A percentile compares a stretch with the other conserved stretches of the same genome.
These are phyloP conservation scores for Yamadazyma ubonensis DNA, from an alignment of 805 yeast genomes.

Conservation along the genomic window DNA sequence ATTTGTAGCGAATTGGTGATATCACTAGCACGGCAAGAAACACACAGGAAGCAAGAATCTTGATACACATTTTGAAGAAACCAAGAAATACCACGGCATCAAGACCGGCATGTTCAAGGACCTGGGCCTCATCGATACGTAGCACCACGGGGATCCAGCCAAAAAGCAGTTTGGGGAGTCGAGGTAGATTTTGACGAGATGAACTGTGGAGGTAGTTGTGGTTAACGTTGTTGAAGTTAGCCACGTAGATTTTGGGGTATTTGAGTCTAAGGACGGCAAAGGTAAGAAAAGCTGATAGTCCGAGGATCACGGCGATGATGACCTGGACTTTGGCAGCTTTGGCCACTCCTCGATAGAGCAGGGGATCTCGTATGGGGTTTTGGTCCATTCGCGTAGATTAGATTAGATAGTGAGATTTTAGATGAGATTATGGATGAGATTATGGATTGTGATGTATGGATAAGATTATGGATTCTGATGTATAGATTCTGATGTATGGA, in stretches of 20 bases:
- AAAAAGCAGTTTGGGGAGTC: slow-evolving; percentile 59
- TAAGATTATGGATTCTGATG: too few species aligned
- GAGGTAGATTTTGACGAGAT: slow-evolving; percentile 54
- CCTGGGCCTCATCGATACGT: slow-evolving; percentile 66
- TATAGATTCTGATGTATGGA: too few species aligned
- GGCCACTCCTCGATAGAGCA: slow-evolving; percentile 20
- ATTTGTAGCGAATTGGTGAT: slow-evolving; percentile 81
- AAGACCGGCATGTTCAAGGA: slow-evolving; percentile 85
- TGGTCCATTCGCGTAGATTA: neutral
- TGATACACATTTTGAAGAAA: slow-evolving; percentile 86
- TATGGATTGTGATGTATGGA: too few species aligned
- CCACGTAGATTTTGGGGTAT: slow-evolving; percentile 83
- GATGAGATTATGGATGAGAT: neutral
- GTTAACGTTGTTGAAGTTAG: slow-evolving; percentile 58
- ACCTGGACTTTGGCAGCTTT: slow-evolving; percentile 78
- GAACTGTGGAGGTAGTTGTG: slow-evolving; percentile 41
- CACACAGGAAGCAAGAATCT: slow-evolving; percentile 61
- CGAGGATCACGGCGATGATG: slow-evolving; percentile 64
- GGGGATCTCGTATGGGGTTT: slow-evolving; percentile 16
- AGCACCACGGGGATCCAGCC: slow-evolving; percentile 79
- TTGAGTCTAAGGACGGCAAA: slow-evolving; percentile 71
- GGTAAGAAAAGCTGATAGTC: slow-evolving; percentile 61
- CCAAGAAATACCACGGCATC: slow-evolving; percentile 92
- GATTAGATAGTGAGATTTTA: neutral
- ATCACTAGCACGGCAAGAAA: slow-evolving; percentile 71